Evolutionary conservation across 75 land plant genomes (phyloP).

Genomic region (Adiantum capillusveneris): DNA sequence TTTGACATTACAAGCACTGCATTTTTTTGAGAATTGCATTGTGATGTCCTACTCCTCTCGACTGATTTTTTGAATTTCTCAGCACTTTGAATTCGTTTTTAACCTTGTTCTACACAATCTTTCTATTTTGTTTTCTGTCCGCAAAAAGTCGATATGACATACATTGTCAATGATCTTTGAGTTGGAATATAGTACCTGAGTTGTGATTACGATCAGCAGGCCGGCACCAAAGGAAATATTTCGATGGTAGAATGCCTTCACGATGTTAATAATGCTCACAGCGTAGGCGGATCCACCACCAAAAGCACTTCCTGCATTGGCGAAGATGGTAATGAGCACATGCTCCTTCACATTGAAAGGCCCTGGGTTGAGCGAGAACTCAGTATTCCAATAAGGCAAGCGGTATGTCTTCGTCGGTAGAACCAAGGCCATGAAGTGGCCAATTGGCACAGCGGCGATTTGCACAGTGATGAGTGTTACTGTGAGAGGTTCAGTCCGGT

Average conservation of each 20-base stretch:
- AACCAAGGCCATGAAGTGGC: constrained; percentile 55
- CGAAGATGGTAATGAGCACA: constrained; percentile 79
- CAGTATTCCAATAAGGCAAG: constrained; percentile 31
- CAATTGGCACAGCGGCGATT: constrained; percentile 47
- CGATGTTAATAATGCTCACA: constrained; percentile 42
- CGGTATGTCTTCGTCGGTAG: constrained; percentile 31
- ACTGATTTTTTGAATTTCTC: too few species aligned
- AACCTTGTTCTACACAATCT: too few species aligned
- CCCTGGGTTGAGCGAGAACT: constrained; percentile 72
- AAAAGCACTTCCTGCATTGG: constrained; percentile 42
- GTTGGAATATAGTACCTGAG: constrained; percentile 49
- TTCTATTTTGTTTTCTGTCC: too few species aligned
- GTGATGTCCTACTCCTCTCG: too few species aligned
- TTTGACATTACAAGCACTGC: too few species aligned
- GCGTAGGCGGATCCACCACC: constrained; percentile 45
- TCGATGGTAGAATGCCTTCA: constrained; percentile 72
- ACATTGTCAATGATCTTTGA: too few species aligned
- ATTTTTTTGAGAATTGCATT: too few species aligned
- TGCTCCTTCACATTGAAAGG: constrained; percentile 88
- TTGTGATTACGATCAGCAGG: constrained; percentile 44
- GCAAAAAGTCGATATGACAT: too few species aligned
- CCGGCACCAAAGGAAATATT: constrained; percentile 40
- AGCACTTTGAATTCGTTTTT: too few species aligned
- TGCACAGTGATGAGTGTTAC: constrained; percentile 44
- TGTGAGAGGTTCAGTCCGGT: constrained; percentile 32